Percentiles rank a stretch among this genome's conserved stretches.
Evolutionary conservation across 176 grass and related monocot genomes (phyloP).

Genomic region (Cocos nucifera): DNA sequence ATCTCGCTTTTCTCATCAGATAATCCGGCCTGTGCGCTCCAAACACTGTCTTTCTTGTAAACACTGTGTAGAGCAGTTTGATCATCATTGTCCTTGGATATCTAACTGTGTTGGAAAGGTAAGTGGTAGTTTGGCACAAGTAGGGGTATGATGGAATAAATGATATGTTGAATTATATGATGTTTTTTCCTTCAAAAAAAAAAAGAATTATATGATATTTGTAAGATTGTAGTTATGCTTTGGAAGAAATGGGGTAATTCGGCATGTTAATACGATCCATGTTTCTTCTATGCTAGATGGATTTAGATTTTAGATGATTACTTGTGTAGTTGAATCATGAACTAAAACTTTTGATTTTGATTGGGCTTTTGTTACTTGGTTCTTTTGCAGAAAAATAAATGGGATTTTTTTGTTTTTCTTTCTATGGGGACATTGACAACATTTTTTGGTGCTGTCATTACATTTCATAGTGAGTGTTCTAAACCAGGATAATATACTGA

Average conservation of each 20-base stretch:
- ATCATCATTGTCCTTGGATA: slow-evolving; percentile 96
- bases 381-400: slow-evolving; percentile 69
- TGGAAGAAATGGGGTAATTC: no score
- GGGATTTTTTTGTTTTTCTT: slow-evolving; percentile 91
- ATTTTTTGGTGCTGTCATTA: slow-evolving; percentile 46
- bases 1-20: slow-evolving; percentile 39
- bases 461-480: slow-evolving; percentile 65
- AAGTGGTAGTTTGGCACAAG: not conserved
- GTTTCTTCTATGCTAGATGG: no score
- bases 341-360: not conserved
- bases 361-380: not conserved
- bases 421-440: slow-evolving; percentile 68
- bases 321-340: no score
- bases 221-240: no score
- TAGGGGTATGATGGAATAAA: no score
- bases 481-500: not conserved
- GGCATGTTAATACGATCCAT: no score
- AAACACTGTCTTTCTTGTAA: slow-evolving; percentile 94
- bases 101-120: slow-evolving; percentile 99
- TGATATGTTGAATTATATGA: no score
- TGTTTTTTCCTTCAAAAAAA: no score
- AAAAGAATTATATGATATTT: no score
- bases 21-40: slow-evolving; percentile 89
- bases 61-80: slow-evolving; percentile 87
- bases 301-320: no score